Evolutionary conservation across 129 eudicot genomes (phyloP), one percentile per base, ranked within the genome.

Genomic region (Oenanthe sinensis): DNA sequence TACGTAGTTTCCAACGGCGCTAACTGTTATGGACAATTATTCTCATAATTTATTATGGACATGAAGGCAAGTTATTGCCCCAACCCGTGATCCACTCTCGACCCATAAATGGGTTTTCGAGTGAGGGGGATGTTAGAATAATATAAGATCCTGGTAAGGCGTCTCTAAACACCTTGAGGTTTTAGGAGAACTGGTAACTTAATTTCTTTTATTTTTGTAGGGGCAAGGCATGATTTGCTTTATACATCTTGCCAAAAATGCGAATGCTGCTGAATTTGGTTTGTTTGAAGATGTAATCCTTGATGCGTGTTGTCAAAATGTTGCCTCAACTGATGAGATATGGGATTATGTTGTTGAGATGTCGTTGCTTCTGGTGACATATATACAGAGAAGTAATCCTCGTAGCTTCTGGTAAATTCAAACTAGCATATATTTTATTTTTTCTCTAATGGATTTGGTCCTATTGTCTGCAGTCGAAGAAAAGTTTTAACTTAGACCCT

Each of bases 311-410:
- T 85, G 91, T 75, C 90, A 92, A 77, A 96, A 96, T 84, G 79
- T 96, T 80, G 97, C 96, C 81, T 90, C 88, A 3, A 83, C 80
- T 81, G 99, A 96, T 84, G 95, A 90, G 83, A 87, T 92, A 78
- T 92, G 99, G 99, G 90, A 87, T 10, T 71, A 82, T 68, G 95
- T 87, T 54, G 99, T 96, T 78, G 95, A 92, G 84, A 96, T 96
- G 99, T 90, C 99, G 0, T 93, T 96, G 73, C 92, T 92, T 81
- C 85, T 92, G 5, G 86, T 84, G n/a, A 86, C 95, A 60, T 86
- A 71, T 80, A 84, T 87, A 22, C 97, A 92, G 74, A 79, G 77
- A 76, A 87, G 81, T 83, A 89, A 96, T 85, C 97, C 99, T 76
- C 97, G 97, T 63, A 96, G 99, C 81, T 36, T 80, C 77, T 96